Evolutionary conservation across 2,329 filamentous ascomycete genomes (phyloP).

Genomic region (Pseudovirgaria hyperparasitica): DNA sequence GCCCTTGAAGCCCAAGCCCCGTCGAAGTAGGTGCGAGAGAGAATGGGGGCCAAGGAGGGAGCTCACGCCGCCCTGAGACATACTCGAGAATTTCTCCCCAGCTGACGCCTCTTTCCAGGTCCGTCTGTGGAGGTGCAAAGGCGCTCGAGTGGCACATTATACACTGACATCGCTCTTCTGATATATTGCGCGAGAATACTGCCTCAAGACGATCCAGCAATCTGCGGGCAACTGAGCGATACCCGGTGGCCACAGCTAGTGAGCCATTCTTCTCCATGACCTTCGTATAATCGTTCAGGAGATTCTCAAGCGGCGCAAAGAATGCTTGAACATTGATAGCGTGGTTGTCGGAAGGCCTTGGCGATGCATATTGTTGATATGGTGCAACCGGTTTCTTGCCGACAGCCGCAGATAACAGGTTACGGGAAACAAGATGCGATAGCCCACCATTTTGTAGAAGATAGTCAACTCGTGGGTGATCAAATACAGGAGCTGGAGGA

Average conservation of each 20-base stretch:
- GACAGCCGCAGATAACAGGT: constrained; percentile 55
- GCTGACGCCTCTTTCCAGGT: constrained; percentile 56
- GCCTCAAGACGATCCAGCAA: constrained; percentile 83
- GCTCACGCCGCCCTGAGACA: constrained; percentile 74
- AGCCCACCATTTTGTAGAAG: constrained; percentile 81
- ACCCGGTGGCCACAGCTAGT: constrained; percentile 86
- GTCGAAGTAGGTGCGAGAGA: constrained; percentile 40
- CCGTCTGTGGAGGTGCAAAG: constrained; percentile 39
- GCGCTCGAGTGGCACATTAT: constrained; percentile 54
- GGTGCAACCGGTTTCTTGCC: constrained; percentile 44
- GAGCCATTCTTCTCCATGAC: constrained; percentile 79
- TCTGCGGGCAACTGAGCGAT: constrained; percentile 83
- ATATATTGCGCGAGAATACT: constrained; percentile 87
- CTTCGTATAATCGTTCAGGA: constrained; percentile 74
- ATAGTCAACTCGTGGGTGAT: constrained; percentile 80
- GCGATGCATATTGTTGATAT: constrained; percentile 46
- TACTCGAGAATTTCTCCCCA: constrained; percentile 95
- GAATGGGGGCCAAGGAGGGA: constrained; percentile 84
- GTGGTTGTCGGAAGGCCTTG: constrained; percentile 28
- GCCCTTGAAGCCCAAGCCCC: constrained; percentile 43
- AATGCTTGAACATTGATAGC: constrained; percentile 53
- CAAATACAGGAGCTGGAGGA: constrained; percentile 48
- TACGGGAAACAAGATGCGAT: constrained; percentile 55
- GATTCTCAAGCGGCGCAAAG: constrained; percentile 69
- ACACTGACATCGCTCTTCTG: constrained; percentile 72